Conservation (phyloP, 1,139 yeast species). For the Entelexis paramagnoliae region DNA sequence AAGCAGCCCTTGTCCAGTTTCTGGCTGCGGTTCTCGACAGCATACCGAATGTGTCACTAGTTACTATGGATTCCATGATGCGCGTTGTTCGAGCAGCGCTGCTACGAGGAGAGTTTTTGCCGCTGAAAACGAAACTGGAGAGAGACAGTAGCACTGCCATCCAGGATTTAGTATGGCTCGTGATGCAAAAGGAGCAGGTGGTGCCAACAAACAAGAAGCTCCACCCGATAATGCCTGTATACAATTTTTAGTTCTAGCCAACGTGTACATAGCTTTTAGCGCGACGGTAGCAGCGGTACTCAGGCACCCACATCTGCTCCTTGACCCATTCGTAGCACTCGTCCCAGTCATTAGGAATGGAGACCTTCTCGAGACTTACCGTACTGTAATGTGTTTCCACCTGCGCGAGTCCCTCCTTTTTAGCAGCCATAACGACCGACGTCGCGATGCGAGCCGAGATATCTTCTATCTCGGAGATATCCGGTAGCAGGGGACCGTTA, state of each 20-base stretch:
- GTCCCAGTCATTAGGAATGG: slow-evolving; percentile 72
- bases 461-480: slow-evolving; percentile 72
- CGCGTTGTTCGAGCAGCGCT: slow-evolving; percentile 15
- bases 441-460: slow-evolving; percentile 88
- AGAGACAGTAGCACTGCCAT: neutral
- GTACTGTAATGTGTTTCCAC: slow-evolving; percentile 48
- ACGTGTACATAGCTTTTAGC: slow-evolving; percentile 5
- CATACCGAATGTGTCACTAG: slow-evolving; percentile 24
- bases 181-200: slow-evolving; percentile 10
- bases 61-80: slow-evolving; percentile 24
- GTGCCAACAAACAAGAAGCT: neutral
- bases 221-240: neutral
- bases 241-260: neutral
- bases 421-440: slow-evolving; percentile 78
- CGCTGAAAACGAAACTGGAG: neutral
- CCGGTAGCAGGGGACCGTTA: slow-evolving; percentile 71
- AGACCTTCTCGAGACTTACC: slow-evolving; percentile 43
- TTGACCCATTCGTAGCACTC: slow-evolving; percentile 81
- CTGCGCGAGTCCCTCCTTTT: slow-evolving; percentile 75
- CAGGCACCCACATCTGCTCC: slow-evolving; percentile 92
- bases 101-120: slow-evolving; percentile 15
- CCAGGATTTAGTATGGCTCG: slow-evolving; percentile 19
- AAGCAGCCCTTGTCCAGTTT: slow-evolving; percentile 24
- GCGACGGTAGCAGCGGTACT: slow-evolving; percentile 53
- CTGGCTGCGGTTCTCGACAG: slow-evolving; percentile 22